Conservation (phyloP, 1,139 yeast genomes). For the Arxiozyma slooffiae region DNA sequence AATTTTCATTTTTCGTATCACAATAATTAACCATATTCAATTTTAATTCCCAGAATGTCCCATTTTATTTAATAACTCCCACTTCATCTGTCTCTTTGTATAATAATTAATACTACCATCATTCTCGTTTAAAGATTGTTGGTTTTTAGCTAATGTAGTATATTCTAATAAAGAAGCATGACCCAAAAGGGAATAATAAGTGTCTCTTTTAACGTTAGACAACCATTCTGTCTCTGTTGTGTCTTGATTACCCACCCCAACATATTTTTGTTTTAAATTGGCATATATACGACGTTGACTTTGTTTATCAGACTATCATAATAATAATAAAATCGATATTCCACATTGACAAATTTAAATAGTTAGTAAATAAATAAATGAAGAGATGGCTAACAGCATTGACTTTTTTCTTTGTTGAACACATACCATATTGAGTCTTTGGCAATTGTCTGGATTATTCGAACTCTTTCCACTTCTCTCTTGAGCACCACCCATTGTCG, state of each 20-base stretch:
- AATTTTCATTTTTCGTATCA: too few species aligned
- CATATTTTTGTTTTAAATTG: constrained; percentile 24
- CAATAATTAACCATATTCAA: too few species aligned
- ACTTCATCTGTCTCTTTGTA: constrained; percentile 19
- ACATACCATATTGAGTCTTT: background rate
- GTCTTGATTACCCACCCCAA: constrained; percentile 25
- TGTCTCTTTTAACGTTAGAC: constrained; percentile 60
- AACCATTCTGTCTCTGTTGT: constrained; percentile 27
- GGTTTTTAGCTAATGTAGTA: constrained; percentile 43
- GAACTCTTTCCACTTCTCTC: too few species aligned
- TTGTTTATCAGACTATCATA: constrained; percentile 24
- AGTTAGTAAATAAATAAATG: background rate
- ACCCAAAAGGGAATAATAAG: constrained; percentile 58
- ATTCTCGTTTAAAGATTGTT: constrained; percentile 26
- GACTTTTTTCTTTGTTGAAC: too few species aligned
- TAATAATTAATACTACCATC: constrained; percentile 23
- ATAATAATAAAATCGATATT: background rate
- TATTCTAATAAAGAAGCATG: constrained; percentile 61
- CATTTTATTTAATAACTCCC: constrained; percentile 23
- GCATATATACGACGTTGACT: constrained; percentile 23
- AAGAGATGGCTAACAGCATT: too few species aligned
- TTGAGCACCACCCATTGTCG: too few species aligned
- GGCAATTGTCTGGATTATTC: too few species aligned
- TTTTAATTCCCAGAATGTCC: constrained; percentile 4
- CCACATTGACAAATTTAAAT: background rate